Conservation (phyloP, 2,329 filamentous ascomycete species). For the Plectosphaerella cucumerina region DNA sequence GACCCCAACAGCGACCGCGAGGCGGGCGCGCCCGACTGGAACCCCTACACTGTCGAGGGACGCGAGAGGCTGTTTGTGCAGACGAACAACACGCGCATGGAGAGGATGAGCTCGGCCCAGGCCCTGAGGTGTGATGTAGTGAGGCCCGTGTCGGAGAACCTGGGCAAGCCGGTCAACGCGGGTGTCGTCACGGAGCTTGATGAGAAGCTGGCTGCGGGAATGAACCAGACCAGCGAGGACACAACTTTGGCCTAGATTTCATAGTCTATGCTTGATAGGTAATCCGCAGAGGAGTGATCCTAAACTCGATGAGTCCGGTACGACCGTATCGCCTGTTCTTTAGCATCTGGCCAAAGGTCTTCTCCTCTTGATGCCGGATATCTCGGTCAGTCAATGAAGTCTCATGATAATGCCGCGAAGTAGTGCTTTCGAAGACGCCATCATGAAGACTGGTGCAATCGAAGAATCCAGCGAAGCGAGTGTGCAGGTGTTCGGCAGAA, state of each 20-base stretch:
- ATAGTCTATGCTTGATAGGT: no score
- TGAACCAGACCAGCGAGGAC: slow-evolving; percentile 7
- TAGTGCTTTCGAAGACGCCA: no score
- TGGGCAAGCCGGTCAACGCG: slow-evolving; percentile 8
- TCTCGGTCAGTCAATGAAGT: no score
- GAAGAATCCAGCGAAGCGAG: no score
- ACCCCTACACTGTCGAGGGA: slow-evolving; percentile 29
- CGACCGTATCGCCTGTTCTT: no score
- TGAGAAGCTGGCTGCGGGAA: slow-evolving; percentile 7
- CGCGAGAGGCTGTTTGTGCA: slow-evolving; percentile 35
- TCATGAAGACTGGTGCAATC: no score
- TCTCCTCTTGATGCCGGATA: no score
- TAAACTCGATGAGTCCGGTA: no score
- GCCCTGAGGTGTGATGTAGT: slow-evolving; percentile 9
- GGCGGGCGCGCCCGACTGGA: slow-evolving; percentile 46
- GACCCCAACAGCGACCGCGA: slow-evolving; percentile 58
- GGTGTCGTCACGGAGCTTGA: slow-evolving; percentile 10
- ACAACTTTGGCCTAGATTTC: slow-evolving; percentile 3
- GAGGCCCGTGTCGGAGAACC: slow-evolving; percentile 6
- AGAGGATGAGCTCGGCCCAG: slow-evolving; percentile 27
- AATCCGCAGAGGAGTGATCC: no score
- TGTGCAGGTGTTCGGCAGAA: no score
- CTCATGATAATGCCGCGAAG: no score
- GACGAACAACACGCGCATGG: slow-evolving; percentile 35
- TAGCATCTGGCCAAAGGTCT: no score